A percentile compares a stretch with the other conserved stretches of the same genome.
Evolutionary conservation across 2,329 filamentous ascomycete genomes (phyloP).

Genomic region (Periconia digitata): DNA sequence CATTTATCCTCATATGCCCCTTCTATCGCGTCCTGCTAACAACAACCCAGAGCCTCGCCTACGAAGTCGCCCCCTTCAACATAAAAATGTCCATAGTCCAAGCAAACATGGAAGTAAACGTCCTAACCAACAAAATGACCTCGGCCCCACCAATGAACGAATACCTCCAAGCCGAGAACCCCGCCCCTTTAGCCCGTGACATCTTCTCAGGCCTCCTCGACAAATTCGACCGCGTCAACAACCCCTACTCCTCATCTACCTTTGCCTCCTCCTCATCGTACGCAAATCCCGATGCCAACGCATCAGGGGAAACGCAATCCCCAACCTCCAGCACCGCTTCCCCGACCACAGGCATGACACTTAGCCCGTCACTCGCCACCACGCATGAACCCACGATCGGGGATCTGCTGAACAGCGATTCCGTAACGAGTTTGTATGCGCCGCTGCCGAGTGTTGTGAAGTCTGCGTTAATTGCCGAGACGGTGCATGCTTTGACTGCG

Average conservation of each 20-base stretch:
- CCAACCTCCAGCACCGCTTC: conserved; percentile 26
- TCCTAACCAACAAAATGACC: conserved; percentile 82
- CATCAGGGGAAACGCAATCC: conserved; percentile 16
- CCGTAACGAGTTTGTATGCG: conserved; percentile 71
- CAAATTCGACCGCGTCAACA: conserved; percentile 64
- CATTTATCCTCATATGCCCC: neutral
- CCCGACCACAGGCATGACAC: conserved; percentile 9
- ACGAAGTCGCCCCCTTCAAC: conserved; percentile 94
- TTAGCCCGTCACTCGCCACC: conserved; percentile 23
- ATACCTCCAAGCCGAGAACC: conserved; percentile 69
- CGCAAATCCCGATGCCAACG: neutral
- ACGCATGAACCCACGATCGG: conserved; percentile 42
- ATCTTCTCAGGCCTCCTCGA: conserved; percentile 82
- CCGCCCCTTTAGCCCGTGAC: conserved; percentile 78
- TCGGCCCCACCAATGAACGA: conserved; percentile 77
- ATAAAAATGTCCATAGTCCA: conserved; percentile 95
- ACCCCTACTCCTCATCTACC: conserved; percentile 30
- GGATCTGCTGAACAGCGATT: conserved; percentile 49
- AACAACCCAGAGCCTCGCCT: conserved; percentile 67
- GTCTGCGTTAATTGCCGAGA: conserved; percentile 79
- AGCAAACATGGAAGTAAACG: conserved; percentile 88
- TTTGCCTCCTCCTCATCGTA: neutral
- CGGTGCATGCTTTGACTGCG: conserved; percentile 84
- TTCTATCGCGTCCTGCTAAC: conserved; percentile 7
- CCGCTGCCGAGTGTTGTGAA: conserved; percentile 66